Conservation (phyloP, 2,329 filamentous ascomycete genomes). For the Scedosporium minutisporum region DNA sequence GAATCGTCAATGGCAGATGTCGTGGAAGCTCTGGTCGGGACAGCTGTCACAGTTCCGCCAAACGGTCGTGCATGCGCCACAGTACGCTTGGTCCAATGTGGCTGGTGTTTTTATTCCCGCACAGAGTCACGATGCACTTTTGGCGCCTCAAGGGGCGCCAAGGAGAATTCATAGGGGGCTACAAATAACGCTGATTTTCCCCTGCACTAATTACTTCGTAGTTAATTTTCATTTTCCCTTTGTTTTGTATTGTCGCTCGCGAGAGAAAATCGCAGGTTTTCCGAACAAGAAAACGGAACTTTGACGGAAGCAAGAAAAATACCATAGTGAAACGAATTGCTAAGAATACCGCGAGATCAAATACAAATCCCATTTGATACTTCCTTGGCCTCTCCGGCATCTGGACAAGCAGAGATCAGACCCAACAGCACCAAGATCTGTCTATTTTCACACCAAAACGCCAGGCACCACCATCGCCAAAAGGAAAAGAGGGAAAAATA, state of each 20-base stretch:
- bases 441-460: neutral
- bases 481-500: neutral
- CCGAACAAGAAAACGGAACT: no score
- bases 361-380: no score
- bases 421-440: neutral
- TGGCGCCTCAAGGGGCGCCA: neutral
- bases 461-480: neutral
- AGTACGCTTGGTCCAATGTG: neutral
- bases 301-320: no score
- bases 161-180: neutral
- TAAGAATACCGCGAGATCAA: no score
- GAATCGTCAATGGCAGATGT: neutral
- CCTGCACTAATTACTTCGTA: neutral
- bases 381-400: neutral
- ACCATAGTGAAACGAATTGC: no score
- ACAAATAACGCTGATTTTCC: neutral
- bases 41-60: conserved; percentile 13
- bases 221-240: neutral
- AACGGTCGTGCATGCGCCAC: neutral
- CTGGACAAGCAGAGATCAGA: neutral
- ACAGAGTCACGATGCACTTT: neutral
- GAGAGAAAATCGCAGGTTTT: no score
- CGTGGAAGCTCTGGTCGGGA: conserved; percentile 15
- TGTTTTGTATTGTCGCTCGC: neutral
- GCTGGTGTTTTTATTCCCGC: neutral